Evolutionary conservation across 192 early-diverging fungal species (phyloP).

Genomic region (Gryganskiella cystojenkinii): DNA sequence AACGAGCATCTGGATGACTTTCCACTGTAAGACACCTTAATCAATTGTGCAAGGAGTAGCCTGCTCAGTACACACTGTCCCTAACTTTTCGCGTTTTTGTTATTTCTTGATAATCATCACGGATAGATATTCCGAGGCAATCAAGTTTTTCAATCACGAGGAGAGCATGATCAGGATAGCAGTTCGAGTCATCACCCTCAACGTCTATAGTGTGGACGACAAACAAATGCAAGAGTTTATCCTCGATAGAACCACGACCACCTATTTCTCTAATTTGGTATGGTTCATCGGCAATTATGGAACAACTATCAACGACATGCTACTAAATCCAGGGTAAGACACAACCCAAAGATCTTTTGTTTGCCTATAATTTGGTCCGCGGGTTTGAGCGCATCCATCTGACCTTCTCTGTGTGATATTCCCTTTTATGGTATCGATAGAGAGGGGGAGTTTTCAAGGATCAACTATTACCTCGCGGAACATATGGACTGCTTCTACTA

Average conservation of each 20-base stretch:
- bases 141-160: slow-evolving; percentile 71
- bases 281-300: slow-evolving; percentile 56
- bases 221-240: slow-evolving; percentile 54
- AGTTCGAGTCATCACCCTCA: slow-evolving; percentile 71
- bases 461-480: slow-evolving; percentile 68
- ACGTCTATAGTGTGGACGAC: slow-evolving; percentile 62
- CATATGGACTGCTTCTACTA: slow-evolving; percentile 74
- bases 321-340: slow-evolving; percentile 45
- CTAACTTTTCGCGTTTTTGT: not conserved
- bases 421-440: slow-evolving; percentile 4
- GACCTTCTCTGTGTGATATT: not conserved
- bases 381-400: not conserved
- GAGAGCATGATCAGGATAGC: slow-evolving; percentile 80
- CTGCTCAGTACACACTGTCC: too few relatives aligned
- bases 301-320: slow-evolving; percentile 43
- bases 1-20: slow-evolving; percentile 60
- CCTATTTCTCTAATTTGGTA: slow-evolving; percentile 58
- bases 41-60: slow-evolving; percentile 1
- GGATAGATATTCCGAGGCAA: slow-evolving; percentile 75
- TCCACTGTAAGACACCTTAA: slow-evolving; percentile 41
- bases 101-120: slow-evolving; percentile 11
- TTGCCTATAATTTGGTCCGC: not conserved
- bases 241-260: slow-evolving; percentile 47
- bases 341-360: not conserved
- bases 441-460: slow-evolving; percentile 38